Evolutionary conservation across 768 basidiomycete species (phyloP).

Genomic region (Hemileccinum impolitum): DNA sequence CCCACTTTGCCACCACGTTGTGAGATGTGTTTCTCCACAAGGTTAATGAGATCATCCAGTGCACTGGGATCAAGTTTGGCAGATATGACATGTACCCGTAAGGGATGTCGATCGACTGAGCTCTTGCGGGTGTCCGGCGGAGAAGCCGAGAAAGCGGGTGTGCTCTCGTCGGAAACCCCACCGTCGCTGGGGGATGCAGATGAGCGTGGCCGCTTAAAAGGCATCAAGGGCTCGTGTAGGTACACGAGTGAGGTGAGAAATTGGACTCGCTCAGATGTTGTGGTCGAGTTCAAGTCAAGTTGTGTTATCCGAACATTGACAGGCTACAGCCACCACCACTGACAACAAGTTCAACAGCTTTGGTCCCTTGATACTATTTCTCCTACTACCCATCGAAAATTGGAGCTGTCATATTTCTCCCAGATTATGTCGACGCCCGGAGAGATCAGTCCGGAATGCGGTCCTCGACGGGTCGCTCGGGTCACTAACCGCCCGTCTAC

Average conservation of each 20-base stretch:
- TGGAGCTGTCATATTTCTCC: no score
- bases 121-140: conserved; percentile 3
- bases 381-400: no score
- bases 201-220: conserved; percentile 10
- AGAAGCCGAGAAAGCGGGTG: conserved; percentile 4
- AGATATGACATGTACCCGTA: conserved; percentile 31
- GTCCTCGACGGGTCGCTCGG: no score
- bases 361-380: no score
- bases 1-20: not conserved
- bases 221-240: no score
- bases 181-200: not conserved
- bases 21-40: conserved; percentile 19
- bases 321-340: not conserved
- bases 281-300: not conserved
- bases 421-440: no score
- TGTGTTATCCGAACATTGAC: conserved; percentile 2
- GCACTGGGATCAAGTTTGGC: conserved; percentile 26
- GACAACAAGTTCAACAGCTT: no score
- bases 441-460: no score
- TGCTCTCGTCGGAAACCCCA: not conserved
- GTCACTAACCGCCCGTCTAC: no score
- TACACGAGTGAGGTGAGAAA: no score
- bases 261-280: not conserved
- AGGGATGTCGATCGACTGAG: conserved; percentile 5
- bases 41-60: conserved; percentile 23